Conservation (phyloP, 176 grass and related monocot genomes). For the Triticum dicoccoides region DNA sequence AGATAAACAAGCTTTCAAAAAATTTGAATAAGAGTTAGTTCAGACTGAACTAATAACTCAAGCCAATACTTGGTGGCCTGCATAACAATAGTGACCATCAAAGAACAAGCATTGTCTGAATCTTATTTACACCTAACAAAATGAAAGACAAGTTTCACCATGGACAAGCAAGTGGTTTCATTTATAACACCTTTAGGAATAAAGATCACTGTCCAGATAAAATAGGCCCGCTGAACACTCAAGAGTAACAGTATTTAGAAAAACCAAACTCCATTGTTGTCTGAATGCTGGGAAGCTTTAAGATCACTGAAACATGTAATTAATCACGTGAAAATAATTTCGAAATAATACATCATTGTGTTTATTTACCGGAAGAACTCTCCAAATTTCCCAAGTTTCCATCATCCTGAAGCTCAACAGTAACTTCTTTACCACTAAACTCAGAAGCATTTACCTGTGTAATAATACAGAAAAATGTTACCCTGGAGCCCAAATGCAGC, state of each 20-base stretch:
- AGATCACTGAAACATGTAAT: not conserved
- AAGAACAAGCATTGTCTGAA: not conserved
- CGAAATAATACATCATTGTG: not conserved
- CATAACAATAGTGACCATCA: not conserved
- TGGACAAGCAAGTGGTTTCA: not conserved
- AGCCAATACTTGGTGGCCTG: not conserved
- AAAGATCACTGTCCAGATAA: not conserved
- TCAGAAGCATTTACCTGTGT: conserved; percentile 56
- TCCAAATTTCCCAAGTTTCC: conserved; percentile 60
- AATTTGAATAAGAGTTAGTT: not conserved
- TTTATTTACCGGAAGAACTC: conserved; percentile 54
- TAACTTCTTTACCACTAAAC: conserved; percentile 67
- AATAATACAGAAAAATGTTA: not conserved
- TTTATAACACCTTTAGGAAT: not conserved
- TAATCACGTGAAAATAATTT: not conserved
- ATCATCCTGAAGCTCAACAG: conserved; percentile 49
- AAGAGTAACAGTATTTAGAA: not conserved
- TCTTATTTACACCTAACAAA: not conserved
- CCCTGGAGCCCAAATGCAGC: not conserved
- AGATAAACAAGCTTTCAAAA: not conserved
- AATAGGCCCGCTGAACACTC: not conserved
- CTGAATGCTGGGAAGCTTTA: not conserved
- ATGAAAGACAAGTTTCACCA: not conserved
- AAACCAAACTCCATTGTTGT: not conserved
- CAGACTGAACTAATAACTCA: not conserved